phyloP scores from a whole-genome alignment of 345 rosid species.

The Eutrema japonicum region DNA sequence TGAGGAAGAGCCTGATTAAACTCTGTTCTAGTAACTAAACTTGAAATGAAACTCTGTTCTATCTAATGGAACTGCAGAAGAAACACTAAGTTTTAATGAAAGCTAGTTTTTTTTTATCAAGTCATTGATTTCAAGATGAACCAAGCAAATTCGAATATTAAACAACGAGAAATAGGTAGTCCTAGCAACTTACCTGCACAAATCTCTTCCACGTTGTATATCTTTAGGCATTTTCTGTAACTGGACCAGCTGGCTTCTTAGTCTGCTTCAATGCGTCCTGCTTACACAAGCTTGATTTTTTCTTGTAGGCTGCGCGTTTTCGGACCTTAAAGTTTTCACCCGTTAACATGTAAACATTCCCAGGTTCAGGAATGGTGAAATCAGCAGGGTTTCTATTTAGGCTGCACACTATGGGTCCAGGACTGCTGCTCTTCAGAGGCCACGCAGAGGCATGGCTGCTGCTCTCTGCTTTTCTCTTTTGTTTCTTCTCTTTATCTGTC shows the following conservation, averaged over 20 bases:
- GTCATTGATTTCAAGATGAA: slow-evolving; percentile 19
- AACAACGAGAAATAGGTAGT: not conserved
- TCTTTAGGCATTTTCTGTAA: slow-evolving; percentile 34
- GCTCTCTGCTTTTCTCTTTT: slow-evolving; percentile 44
- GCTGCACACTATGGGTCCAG: slow-evolving; percentile 53
- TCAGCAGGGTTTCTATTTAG: slow-evolving; percentile 94
- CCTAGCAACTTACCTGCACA: slow-evolving; percentile 30
- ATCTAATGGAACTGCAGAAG: not conserved
- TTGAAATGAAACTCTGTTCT: not conserved
- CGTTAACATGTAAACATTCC: slow-evolving; percentile 67
- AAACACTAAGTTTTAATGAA: not conserved
- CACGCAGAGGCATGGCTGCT: slow-evolving; percentile 31
- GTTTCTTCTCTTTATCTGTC: slow-evolving; percentile 47
- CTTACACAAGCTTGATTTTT: slow-evolving; percentile 29
- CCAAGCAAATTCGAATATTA: not conserved
- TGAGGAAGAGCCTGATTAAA: slow-evolving; percentile 1
- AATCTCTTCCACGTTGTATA: slow-evolving; percentile 16
- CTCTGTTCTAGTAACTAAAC: slow-evolving; percentile 18
- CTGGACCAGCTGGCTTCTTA: slow-evolving; percentile 20
- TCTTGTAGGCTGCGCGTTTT: slow-evolving; percentile 31
- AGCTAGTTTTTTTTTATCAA: not conserved
- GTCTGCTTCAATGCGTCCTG: slow-evolving; percentile 31
- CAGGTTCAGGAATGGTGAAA: slow-evolving; percentile 68
- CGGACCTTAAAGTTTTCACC: slow-evolving; percentile 58
- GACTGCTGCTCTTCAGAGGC: slow-evolving; percentile 48